Percentiles rank a stretch among this genome's conserved stretches.
Conservation (phyloP, 495 filamentous ascomycete genomes). For the Cercophora scortea region DNA sequence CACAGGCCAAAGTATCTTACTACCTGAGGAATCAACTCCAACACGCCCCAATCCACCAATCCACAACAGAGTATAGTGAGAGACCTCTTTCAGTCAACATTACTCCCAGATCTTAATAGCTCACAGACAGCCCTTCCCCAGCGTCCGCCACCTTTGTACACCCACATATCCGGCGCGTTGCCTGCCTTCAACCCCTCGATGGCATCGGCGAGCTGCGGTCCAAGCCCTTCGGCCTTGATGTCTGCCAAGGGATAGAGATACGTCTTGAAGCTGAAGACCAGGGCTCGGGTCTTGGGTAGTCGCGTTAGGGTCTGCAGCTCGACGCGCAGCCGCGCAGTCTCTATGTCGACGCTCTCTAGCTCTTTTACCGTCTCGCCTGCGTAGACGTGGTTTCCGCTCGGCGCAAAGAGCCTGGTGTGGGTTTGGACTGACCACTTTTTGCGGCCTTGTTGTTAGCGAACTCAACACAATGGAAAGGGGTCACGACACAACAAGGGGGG, state of each 20-base stretch:
- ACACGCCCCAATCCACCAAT: too few species aligned
- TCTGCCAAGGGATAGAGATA: slow-evolving; percentile 62
- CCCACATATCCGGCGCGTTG: slow-evolving; percentile 58
- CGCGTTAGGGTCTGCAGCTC: slow-evolving; percentile 76
- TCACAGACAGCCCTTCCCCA: slow-evolving; percentile 59
- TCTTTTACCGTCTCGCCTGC: slow-evolving; percentile 34
- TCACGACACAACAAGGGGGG: too few species aligned
- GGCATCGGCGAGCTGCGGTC: slow-evolving; percentile 56
- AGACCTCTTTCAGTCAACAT: too few species aligned
- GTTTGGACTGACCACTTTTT: slow-evolving; percentile 60
- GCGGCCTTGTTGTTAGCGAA: not conserved
- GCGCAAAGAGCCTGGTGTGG: slow-evolving; percentile 45
- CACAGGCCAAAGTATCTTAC: too few species aligned
- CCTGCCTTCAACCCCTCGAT: slow-evolving; percentile 66
- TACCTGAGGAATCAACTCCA: too few species aligned
- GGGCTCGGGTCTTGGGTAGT: slow-evolving; percentile 53
- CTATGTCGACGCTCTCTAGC: slow-evolving; percentile 42
- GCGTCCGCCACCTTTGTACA: slow-evolving; percentile 59
- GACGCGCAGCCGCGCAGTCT: slow-evolving; percentile 50
- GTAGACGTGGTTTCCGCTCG: slow-evolving; percentile 43
- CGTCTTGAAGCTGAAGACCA: slow-evolving; percentile 76
- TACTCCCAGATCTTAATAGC: too few species aligned
- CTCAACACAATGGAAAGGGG: too few species aligned
- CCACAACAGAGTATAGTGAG: too few species aligned
- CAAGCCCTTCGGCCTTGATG: slow-evolving; percentile 62